These are phyloP conservation scores for Solanum pinnatisectum DNA, from an alignment of 257 asterid species.

Conservation along the genomic window DNA sequence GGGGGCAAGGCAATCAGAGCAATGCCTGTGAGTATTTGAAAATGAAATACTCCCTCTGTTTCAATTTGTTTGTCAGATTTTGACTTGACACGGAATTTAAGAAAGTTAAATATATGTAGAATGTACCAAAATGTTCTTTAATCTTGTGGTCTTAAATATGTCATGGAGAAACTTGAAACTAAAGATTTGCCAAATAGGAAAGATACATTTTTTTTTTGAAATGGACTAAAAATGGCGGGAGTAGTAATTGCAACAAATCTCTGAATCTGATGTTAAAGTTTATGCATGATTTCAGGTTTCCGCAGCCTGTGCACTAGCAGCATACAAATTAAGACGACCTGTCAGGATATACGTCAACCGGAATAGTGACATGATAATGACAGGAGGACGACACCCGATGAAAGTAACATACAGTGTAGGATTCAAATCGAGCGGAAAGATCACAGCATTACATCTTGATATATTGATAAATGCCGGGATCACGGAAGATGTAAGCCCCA, in stretches of 20 bases:
- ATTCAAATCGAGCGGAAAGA: not conserved
- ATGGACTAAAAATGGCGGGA: not conserved
- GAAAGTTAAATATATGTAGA: not conserved
- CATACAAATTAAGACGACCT: slow-evolving; percentile 56
- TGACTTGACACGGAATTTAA: not conserved
- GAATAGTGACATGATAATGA: slow-evolving; percentile 9
- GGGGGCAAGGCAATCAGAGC: slow-evolving; percentile 63
- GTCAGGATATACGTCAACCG: slow-evolving; percentile 60
- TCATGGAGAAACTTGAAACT: not conserved
- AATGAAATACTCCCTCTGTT: not conserved
- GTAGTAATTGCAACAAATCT: not conserved
- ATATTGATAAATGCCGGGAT: not conserved
- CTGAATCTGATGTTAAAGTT: not conserved
- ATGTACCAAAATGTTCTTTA: not conserved
- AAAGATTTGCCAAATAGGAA: not conserved
- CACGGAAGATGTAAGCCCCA: not conserved
- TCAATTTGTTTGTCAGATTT: not conserved
- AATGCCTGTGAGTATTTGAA: slow-evolving; percentile 42
- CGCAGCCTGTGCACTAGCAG: slow-evolving; percentile 74
- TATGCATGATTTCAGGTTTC: slow-evolving; percentile 36
- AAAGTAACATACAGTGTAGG: not conserved
- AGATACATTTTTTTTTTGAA: no score
- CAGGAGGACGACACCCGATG: slow-evolving; percentile 66
- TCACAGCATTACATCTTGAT: not conserved
- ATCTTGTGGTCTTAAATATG: not conserved